A percentile compares a stretch with the other conserved stretches of the same genome.
phyloP scores from a whole-genome alignment of 306 rosid genomes.

The Vigna angularis region DNA sequence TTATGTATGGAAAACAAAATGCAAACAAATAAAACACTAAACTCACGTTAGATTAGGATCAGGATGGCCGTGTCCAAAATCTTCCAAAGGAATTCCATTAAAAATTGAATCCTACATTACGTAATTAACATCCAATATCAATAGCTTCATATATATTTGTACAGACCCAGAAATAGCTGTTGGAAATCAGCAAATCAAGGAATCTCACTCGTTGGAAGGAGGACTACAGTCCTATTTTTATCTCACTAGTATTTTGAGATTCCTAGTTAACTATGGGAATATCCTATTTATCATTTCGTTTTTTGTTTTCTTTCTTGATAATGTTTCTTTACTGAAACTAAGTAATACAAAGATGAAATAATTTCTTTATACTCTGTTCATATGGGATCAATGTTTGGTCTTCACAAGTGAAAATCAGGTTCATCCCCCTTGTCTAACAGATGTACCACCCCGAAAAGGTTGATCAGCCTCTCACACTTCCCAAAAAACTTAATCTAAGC shows the following conservation, averaged over 20 bases:
- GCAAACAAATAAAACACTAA: slow-evolving; percentile 27
- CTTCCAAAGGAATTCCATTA: slow-evolving; percentile 94
- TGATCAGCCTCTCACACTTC: background rate
- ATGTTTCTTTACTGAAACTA: background rate
- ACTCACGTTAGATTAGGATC: slow-evolving; percentile 98
- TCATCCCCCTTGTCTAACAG: background rate
- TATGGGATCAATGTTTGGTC: background rate
- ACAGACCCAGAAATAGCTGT: background rate
- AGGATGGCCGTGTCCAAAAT: slow-evolving; percentile 98
- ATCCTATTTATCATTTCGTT: background rate
- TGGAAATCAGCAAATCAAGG: background rate
- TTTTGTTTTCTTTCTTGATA: background rate
- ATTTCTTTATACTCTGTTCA: background rate
- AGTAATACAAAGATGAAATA: background rate
- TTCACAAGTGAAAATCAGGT: background rate
- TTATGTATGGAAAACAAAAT: slow-evolving; percentile 20
- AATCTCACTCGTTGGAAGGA: background rate
- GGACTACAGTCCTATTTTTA: background rate
- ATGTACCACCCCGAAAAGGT: background rate
- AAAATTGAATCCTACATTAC: slow-evolving; percentile 78
- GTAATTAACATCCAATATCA: slow-evolving; percentile 49
- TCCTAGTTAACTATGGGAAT: background rate
- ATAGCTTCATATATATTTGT: slow-evolving; percentile 28
- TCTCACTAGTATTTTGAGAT: background rate
- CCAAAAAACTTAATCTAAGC: background rate